Conservation (phyloP, 2,329 filamentous ascomycete genomes). For the Colletotrichum liriopes region DNA sequence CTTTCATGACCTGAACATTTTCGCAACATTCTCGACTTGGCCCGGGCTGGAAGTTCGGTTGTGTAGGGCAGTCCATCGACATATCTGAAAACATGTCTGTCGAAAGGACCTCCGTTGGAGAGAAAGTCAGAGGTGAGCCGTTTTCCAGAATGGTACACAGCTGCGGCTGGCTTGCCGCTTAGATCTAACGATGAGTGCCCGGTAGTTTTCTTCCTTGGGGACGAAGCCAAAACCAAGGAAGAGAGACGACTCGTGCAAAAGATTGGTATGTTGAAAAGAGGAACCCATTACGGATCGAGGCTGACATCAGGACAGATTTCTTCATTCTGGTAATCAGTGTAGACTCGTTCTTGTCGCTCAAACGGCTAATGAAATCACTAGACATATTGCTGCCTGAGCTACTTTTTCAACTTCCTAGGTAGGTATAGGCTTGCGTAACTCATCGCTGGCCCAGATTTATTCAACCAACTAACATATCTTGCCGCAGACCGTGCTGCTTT, state of each 20-base stretch:
- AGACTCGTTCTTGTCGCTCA: neutral
- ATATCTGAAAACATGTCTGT: neutral
- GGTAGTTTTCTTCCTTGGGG: conserved; percentile 41
- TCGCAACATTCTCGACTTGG: neutral
- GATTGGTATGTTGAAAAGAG: conserved; percentile 42
- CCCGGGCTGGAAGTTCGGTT: neutral
- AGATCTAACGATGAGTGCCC: neutral
- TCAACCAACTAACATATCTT: neutral
- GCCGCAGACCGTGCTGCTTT: conserved; percentile 35
- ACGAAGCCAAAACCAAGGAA: conserved; percentile 43
- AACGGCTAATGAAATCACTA: neutral
- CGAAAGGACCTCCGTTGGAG: neutral
- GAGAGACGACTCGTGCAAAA: conserved; percentile 50
- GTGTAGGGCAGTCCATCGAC: neutral
- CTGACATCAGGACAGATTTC: conserved; percentile 47
- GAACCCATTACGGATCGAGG: rapidly evolving
- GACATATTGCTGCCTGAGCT: conserved; percentile 54
- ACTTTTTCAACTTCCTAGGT: conserved; percentile 52
- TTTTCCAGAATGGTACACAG: neutral
- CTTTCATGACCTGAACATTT: neutral
- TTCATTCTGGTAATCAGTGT: conserved; percentile 48
- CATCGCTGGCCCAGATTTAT: conserved; percentile 47
- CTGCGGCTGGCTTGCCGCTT: too few species aligned
- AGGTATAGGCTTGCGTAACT: conserved; percentile 19
- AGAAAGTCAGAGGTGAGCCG: conserved; percentile 25